Base-by-base conservation (phyloP, 495 filamentous ascomycete genomes). In the Neurospora sublineolata region DNA sequence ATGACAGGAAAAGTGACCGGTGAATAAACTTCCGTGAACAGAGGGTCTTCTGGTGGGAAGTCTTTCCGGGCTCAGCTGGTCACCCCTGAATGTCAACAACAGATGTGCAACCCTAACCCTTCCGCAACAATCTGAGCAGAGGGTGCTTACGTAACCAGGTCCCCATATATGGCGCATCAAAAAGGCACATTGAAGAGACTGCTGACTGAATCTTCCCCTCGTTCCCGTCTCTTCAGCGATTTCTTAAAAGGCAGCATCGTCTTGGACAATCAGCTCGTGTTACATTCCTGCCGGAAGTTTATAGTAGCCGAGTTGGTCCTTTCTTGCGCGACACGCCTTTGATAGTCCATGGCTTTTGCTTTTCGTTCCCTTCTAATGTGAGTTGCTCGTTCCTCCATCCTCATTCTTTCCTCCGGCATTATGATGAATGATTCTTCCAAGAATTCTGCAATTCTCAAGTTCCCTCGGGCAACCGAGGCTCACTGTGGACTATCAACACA, bases 401-500 rank as follows among this genome's bases (percentile, higher is more conserved):
- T 23, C n/a, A 37, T 38, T 41, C 27, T 37, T 67, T 23, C 8
- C 27, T 1, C 33, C 10, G n/a, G 67, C 20, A 23, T 46, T 69
- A 69, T 76, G 75, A 81, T 85, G 85, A 78, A 85, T 84, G 82
- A 84, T 79, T 82, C 76, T 78, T 75, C 76, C 73, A 83, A 82
- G 84, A 84, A 84, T 86, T 87, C 85, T 87, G 85, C 85, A 87
- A 87, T 85, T 78, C 84, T 83, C 74, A 87, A 83, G 75, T 80
- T 44, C 58, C 41, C 72, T 75, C 39, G 39, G 37, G 38, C 16
- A 73, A 46, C 69, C 42, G 64, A 72, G 73, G 67, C 64, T 68
- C 72, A 33, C 7, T 79, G 78, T 77, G 72, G 78, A 79, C 72
- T 71, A 72, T 72, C 73, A 68, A 75, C 77, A 81, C 79, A 81